Conservation (phyloP, 495 filamentous ascomycete species). For the Umbilicaria muhlenbergii region DNA sequence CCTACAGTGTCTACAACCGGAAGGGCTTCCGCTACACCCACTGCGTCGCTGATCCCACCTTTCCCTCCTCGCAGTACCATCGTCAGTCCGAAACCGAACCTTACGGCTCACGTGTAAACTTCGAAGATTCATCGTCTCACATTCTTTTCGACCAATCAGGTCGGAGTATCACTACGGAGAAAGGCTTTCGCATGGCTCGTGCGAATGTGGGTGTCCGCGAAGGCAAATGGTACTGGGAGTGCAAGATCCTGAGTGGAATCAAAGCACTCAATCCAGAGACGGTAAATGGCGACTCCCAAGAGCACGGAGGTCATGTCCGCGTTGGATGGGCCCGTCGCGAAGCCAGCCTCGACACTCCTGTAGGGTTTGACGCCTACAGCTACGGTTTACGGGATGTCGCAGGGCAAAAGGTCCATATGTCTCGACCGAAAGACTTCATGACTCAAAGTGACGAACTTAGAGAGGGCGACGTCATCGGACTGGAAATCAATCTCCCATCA, state of each 20-base stretch:
- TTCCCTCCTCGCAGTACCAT: constrained; percentile 77
- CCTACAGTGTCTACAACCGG: constrained; percentile 68
- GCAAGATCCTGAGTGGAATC: constrained; percentile 63
- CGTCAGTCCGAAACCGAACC: constrained; percentile 76
- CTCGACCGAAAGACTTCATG: constrained; percentile 77
- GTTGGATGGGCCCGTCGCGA: constrained; percentile 85
- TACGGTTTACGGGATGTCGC: constrained; percentile 83
- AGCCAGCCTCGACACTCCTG: constrained; percentile 78
- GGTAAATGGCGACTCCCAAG: constrained; percentile 8
- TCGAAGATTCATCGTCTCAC: constrained; percentile 75
- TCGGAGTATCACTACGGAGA: constrained; percentile 53
- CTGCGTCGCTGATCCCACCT: constrained; percentile 74
- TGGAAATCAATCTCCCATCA: constrained; percentile 82
- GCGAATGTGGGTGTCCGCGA: constrained; percentile 87
- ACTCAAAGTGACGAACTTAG: constrained; percentile 27
- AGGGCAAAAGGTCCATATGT: constrained; percentile 87
- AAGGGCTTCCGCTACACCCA: constrained; percentile 82
- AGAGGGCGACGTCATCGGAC: constrained; percentile 88
- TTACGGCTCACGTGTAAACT: constrained; percentile 67
- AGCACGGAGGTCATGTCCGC: constrained; percentile 55
- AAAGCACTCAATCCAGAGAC: constrained; percentile 13
- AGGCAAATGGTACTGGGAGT: constrained; percentile 88
- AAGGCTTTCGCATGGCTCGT: constrained; percentile 63
- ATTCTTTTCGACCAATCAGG: constrained; percentile 49
- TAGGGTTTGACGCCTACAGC: constrained; percentile 91